These are phyloP conservation scores for Chaetomium olivaceum DNA, from an alignment of 2,329 filamentous ascomycete species.

Conservation along the genomic window DNA sequence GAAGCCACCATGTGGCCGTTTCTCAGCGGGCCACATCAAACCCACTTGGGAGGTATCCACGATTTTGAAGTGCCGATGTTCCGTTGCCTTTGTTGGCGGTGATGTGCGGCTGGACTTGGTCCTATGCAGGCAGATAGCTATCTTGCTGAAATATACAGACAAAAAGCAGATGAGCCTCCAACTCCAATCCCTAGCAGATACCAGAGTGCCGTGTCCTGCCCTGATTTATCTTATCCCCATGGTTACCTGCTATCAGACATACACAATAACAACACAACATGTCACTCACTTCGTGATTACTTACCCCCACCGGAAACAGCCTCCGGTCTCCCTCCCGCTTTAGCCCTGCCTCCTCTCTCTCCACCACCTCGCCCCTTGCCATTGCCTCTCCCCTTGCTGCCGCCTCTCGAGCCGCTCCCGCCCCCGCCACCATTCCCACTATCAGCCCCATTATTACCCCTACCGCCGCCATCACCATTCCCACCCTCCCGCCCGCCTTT, in stretches of 20 bases:
- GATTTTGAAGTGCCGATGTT: background rate
- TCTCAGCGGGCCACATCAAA: constrained; percentile 20
- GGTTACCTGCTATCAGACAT: background rate
- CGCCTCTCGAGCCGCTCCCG: background rate
- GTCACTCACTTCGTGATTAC: background rate
- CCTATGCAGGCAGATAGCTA: background rate
- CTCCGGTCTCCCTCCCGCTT: background rate
- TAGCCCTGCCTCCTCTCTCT: background rate
- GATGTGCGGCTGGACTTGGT: background rate
- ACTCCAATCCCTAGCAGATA: background rate
- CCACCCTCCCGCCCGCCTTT: background rate
- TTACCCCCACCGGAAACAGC: background rate
- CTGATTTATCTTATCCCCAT: background rate
- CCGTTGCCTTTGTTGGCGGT: background rate
- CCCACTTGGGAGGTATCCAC: background rate
- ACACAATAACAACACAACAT: background rate
- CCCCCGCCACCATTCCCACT: background rate
- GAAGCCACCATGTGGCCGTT: constrained; percentile 13
- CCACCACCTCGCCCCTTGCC: background rate
- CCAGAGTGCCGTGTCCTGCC: background rate
- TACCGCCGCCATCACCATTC: background rate
- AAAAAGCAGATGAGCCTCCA: background rate
- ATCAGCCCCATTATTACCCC: background rate
- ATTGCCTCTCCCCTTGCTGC: background rate
- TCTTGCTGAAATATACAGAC: background rate